phyloP scores from a whole-genome alignment of 441 rosid genomes.

The Hura crepitans region DNA sequence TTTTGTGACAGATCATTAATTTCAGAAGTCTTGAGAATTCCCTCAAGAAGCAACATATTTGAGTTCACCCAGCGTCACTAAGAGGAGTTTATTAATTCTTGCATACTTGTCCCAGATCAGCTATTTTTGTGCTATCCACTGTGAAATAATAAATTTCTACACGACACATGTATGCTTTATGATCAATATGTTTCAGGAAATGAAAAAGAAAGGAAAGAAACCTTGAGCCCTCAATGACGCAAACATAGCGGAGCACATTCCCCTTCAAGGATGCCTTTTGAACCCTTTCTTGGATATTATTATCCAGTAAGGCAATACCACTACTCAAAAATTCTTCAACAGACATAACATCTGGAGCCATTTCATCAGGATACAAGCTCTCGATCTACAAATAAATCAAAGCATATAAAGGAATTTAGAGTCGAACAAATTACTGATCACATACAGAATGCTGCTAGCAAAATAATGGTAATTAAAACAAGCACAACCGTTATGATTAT shows the following conservation, averaged over 20 bases:
- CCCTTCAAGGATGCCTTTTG: conserved; percentile 61
- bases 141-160: not conserved
- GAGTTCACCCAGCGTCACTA: not conserved
- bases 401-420: conserved; percentile 17
- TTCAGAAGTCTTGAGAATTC: not conserved
- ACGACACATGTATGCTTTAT: not conserved
- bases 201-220: conserved; percentile 23
- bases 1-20: not conserved
- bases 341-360: conserved; percentile 66
- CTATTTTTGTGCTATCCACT: not conserved
- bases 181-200: not conserved
- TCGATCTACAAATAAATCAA: conserved; percentile 54
- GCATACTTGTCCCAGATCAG: not conserved
- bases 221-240: conserved; percentile 77
- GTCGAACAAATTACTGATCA: not conserved
- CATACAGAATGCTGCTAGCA: not conserved
- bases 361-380: conserved; percentile 78
- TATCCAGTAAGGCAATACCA: conserved; percentile 63
- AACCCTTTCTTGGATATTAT: conserved; percentile 56
- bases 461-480: not conserved
- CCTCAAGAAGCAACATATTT: not conserved
- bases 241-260: conserved; percentile 87
- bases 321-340: conserved; percentile 61
- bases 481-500: not conserved
- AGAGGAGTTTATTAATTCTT: not conserved